Percentiles rank a stretch among this genome's conserved stretches.
Conservation (phyloP, 1,139 yeast genomes). For the Taphrina betulina region DNA sequence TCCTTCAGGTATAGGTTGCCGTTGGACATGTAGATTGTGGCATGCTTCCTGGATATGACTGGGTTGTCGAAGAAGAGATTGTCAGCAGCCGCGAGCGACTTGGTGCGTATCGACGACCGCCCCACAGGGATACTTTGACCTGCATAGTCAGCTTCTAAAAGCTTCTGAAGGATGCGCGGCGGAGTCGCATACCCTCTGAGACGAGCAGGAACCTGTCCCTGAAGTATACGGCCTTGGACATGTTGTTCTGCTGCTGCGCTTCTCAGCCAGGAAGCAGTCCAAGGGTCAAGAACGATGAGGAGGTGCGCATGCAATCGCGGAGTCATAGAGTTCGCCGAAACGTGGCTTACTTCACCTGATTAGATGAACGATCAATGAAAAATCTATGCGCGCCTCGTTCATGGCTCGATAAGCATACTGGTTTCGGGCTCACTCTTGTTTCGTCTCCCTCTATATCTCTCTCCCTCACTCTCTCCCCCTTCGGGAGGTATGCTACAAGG, state of each 20-base stretch:
- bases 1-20: slow-evolving; percentile 5
- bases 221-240: not conserved
- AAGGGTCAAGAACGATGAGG: too few relatives aligned
- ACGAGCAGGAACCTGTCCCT: not conserved
- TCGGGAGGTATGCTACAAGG: too few relatives aligned
- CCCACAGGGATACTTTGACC: not conserved
- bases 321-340: too few relatives aligned
- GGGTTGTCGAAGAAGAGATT: slow-evolving; percentile 11
- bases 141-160: not conserved
- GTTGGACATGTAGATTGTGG: not conserved
- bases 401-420: too few relatives aligned
- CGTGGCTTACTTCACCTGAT: too few relatives aligned
- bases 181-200: not conserved
- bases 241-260: not conserved
- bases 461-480: too few relatives aligned
- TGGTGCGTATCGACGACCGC: not conserved
- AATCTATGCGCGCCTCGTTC: too few relatives aligned
- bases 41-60: slow-evolving; percentile 11
- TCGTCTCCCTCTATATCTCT: too few relatives aligned
- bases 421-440: too few relatives aligned
- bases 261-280: too few relatives aligned
- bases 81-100: not conserved
- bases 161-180: not conserved
- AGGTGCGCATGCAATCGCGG: too few relatives aligned
- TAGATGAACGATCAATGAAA: too few relatives aligned